A percentile compares a stretch with the other conserved stretches of the same genome.
Evolutionary conservation across 2,329 filamentous ascomycete species (phyloP).

Genomic region (Xylariomycetidae sp.): DNA sequence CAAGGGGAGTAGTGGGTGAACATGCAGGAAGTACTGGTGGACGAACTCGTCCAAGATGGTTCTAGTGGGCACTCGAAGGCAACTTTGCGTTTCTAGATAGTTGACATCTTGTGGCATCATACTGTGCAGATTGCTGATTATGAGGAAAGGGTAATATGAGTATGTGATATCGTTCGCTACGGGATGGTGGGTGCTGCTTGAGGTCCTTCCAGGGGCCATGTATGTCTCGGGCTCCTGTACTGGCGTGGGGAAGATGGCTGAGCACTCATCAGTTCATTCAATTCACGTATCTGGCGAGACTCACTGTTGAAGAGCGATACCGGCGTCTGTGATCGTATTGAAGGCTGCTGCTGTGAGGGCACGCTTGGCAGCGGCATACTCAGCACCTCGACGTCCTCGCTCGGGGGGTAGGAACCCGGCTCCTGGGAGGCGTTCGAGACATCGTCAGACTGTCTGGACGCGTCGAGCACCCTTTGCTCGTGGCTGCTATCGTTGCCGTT

Average conservation of each 20-base stretch:
- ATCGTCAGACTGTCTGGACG: too few relatives aligned
- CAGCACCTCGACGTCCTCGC: too few relatives aligned
- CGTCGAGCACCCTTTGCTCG: too few relatives aligned
- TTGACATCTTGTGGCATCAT: constrained; percentile 40
- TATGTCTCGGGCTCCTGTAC: constrained; percentile 16
- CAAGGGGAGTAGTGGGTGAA: constrained; percentile 39
- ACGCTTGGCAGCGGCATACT: too few relatives aligned
- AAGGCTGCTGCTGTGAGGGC: too few relatives aligned
- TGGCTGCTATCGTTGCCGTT: too few relatives aligned
- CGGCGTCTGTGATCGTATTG: too few relatives aligned
- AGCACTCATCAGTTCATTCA: too few relatives aligned
- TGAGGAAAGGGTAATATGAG: constrained; percentile 37
- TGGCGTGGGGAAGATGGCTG: constrained; percentile 10
- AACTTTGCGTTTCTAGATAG: constrained; percentile 40
- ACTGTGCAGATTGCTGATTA: constrained; percentile 31
- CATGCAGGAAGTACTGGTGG: constrained; percentile 40
- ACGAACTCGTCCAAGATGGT: constrained; percentile 40
- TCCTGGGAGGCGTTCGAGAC: too few relatives aligned
- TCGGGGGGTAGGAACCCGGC: too few relatives aligned
- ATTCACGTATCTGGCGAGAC: too few relatives aligned
- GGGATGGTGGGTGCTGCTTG: constrained; percentile 24
- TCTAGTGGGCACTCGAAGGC: constrained; percentile 37
- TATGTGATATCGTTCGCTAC: constrained; percentile 32
- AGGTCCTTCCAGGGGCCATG: constrained; percentile 13
- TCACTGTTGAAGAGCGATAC: too few relatives aligned